Evolutionary conservation across 2,329 filamentous ascomycete genomes (phyloP).

Genomic region (Talaromyces amestolkiae): DNA sequence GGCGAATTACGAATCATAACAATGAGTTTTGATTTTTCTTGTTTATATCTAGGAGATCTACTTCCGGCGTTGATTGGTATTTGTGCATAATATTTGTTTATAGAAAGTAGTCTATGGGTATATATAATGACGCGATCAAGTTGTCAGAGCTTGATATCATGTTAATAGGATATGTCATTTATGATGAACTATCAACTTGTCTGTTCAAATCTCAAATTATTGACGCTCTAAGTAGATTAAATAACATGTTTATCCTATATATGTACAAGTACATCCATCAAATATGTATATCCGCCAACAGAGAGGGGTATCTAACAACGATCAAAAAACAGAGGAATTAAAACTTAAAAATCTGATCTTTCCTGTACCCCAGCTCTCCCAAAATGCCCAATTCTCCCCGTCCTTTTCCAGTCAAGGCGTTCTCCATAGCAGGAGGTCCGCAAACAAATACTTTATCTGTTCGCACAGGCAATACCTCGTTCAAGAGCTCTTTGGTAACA

Average conservation of each 20-base stretch:
- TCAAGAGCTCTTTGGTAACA: slow-evolving; percentile 57
- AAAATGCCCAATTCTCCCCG: slow-evolving; percentile 49
- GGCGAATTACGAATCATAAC: neutral
- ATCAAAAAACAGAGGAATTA: slow-evolving; percentile 26
- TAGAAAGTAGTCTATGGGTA: neutral
- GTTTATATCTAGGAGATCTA: neutral
- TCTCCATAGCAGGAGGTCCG: slow-evolving; percentile 67
- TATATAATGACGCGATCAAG: neutral
- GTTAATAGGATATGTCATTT: neutral
- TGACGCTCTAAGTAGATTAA: neutral
- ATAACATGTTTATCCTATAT: neutral
- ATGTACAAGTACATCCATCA: neutral
- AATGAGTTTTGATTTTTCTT: slow-evolving; percentile 2
- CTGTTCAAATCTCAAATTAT: neutral
- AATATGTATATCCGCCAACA: neutral
- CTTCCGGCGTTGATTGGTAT: neutral
- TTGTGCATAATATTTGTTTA: neutral
- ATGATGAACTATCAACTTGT: too few species aligned
- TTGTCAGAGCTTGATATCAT: neutral
- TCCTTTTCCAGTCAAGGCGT: slow-evolving; percentile 33
- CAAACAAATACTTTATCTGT: slow-evolving; percentile 59
- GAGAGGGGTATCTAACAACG: neutral
- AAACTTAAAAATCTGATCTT: slow-evolving; percentile 60
- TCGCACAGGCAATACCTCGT: slow-evolving; percentile 44
- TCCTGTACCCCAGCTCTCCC: slow-evolving; percentile 56